phyloP scores from a whole-genome alignment of 108 stramenopile genomes.

The Schizochytrium sp. region DNA sequence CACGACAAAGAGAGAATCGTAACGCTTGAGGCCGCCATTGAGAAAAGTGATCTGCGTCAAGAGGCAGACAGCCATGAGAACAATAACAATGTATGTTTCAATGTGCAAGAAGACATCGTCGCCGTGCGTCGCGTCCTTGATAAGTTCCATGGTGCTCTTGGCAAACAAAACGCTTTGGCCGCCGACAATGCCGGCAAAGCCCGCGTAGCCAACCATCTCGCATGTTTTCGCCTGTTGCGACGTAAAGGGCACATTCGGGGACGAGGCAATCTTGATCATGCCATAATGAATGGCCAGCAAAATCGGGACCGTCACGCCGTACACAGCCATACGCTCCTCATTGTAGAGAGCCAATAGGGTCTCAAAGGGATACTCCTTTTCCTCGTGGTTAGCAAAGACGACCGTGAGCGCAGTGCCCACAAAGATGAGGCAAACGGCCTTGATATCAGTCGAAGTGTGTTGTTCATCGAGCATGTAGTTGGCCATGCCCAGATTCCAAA shows the following conservation, averaged over 20 bases:
- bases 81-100: conserved; percentile 29
- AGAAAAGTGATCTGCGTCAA: conserved; percentile 39
- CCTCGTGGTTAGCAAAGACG: conserved; percentile 31
- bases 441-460: conserved; percentile 20
- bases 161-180: conserved; percentile 41
- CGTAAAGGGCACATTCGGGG: not conserved
- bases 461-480: conserved; percentile 32
- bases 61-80: conserved; percentile 23
- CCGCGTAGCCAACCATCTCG: conserved; percentile 28
- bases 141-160: conserved; percentile 36
- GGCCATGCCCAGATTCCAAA: conserved; percentile 41
- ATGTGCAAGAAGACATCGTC: conserved; percentile 16
- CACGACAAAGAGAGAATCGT: conserved; percentile 34
- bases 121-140: conserved; percentile 39
- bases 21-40: conserved; percentile 40
- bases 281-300: not conserved
- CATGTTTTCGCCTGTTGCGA: not conserved
- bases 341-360: conserved; percentile 17
- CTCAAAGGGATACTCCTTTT: conserved; percentile 33
- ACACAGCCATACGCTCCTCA: conserved; percentile 21
- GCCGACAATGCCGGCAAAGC: conserved; percentile 39
- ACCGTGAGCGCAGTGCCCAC: conserved; percentile 38
- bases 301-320: conserved; percentile 3
- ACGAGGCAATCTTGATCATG: not conserved
- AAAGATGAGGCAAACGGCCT: conserved; percentile 38